Evolutionary conservation across 108 stramenopile species (phyloP).

Genomic region (Conticribra guillardii): DNA sequence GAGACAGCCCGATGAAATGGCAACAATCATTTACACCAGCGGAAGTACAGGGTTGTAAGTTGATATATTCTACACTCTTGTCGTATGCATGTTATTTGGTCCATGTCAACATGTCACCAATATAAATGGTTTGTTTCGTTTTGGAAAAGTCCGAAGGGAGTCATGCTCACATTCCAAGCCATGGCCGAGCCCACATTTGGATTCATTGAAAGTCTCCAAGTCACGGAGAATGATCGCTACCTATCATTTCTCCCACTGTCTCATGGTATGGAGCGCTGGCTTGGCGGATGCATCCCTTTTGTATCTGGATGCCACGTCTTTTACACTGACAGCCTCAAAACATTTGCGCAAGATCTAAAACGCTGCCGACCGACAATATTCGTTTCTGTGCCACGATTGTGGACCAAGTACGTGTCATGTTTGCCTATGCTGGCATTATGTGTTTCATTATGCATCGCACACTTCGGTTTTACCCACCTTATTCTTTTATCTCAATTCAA

Average conservation of each 20-base stretch:
- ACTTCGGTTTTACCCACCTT: too few species aligned
- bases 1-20: constrained; percentile 71
- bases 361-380: constrained; percentile 75
- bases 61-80: too few species aligned
- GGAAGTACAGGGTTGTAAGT: constrained; percentile 79
- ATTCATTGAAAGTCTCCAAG: constrained; percentile 42
- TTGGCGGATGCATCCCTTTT: constrained; percentile 72
- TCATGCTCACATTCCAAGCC: constrained; percentile 73
- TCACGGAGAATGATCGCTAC: constrained; percentile 74
- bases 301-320: constrained; percentile 59
- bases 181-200: constrained; percentile 65
- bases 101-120: too few species aligned
- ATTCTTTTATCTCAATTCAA: too few species aligned
- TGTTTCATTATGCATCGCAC: too few species aligned
- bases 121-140: too few species aligned
- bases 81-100: too few species aligned
- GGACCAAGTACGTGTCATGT: too few species aligned
- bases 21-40: constrained; percentile 83
- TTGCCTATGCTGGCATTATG: too few species aligned
- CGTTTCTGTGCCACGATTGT: constrained; percentile 78
- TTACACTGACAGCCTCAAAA: constrained; percentile 66
- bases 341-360: constrained; percentile 73
- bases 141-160: constrained; percentile 69
- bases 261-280: constrained; percentile 85
- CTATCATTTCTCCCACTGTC: constrained; percentile 72